Conservation (phyloP, 306 rosid species). For the Potentilla sterilis region DNA sequence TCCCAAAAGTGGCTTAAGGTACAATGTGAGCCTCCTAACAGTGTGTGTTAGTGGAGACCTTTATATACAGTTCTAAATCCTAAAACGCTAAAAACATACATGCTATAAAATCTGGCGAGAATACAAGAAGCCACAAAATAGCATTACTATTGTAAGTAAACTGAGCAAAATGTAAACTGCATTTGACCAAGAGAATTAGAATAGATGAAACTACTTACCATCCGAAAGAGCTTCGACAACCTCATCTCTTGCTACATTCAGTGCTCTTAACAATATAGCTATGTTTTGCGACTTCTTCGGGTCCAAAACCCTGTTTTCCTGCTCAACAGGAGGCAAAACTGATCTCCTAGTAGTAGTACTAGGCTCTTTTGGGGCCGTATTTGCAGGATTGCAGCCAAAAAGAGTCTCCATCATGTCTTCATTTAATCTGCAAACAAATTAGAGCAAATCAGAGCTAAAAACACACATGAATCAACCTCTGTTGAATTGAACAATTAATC, state of each 20-base stretch:
- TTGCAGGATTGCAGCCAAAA: conserved; percentile 66
- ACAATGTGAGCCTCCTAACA: conserved; percentile 10
- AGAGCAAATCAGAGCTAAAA: background rate
- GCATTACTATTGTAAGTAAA: conserved; percentile 9
- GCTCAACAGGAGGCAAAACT: conserved; percentile 65
- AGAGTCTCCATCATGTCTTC: conserved; percentile 99
- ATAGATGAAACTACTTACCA: conserved; percentile 48
- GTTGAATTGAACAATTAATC: background rate
- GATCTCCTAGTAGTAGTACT: conserved; percentile 46
- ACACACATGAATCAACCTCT: conserved; percentile 29
- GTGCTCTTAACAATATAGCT: conserved; percentile 86
- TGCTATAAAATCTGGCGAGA: background rate
- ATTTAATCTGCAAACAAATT: conserved; percentile 53
- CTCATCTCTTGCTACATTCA: conserved; percentile 90
- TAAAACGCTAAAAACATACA: background rate
- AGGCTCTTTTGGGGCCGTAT: conserved; percentile 56
- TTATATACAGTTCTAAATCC: conserved; percentile 1
- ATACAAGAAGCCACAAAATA: background rate
- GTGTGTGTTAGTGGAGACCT: conserved; percentile 17
- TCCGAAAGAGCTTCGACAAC: conserved; percentile 90
- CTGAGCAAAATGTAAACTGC: conserved; percentile 18
- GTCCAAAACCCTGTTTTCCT: conserved; percentile 80
- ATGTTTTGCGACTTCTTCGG: conserved; percentile 97
- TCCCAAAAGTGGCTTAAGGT: conserved; percentile 7
- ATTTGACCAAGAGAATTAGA: conserved; percentile 4